Evolutionary conservation across 2,329 filamentous ascomycete genomes (phyloP).

Genomic region (Penicillium sp.): DNA sequence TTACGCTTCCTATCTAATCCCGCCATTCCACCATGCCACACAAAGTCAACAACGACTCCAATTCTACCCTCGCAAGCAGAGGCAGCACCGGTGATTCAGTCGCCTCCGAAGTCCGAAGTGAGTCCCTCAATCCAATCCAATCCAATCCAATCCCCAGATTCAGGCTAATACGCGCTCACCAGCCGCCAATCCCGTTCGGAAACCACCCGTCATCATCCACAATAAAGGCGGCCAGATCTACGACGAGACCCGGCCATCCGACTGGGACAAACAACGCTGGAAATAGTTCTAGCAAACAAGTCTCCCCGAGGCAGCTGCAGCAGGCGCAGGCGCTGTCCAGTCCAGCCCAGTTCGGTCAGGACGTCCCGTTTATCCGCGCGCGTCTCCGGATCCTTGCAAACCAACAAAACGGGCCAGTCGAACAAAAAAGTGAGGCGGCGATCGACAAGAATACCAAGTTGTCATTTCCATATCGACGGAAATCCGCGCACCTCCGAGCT

Average conservation of each 20-base stretch:
- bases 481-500: not conserved
- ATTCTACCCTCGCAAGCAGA: constrained; percentile 33
- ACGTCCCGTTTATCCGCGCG: constrained; percentile 16
- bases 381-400: not conserved
- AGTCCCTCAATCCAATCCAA: not conserved
- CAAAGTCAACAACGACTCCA: constrained; percentile 35
- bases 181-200: constrained; percentile 30
- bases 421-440: constrained; percentile 17
- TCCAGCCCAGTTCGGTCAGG: not conserved
- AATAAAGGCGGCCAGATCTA: constrained; percentile 36
- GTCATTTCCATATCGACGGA: not conserved
- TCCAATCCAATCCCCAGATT: constrained; percentile 20
- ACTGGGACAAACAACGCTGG: constrained; percentile 40
- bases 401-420: not conserved
- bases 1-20: not conserved
- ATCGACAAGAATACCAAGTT: constrained; percentile 5
- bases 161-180: constrained; percentile 18
- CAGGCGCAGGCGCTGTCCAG: not conserved
- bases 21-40: constrained; percentile 28
- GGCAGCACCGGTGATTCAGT: constrained; percentile 28
- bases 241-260: constrained; percentile 35
- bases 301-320: not conserved
- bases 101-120: constrained; percentile 31
- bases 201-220: constrained; percentile 33
- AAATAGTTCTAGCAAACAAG: constrained; percentile 24